Conservation (phyloP, 441 rosid genomes). For the Manihot esculenta region DNA sequence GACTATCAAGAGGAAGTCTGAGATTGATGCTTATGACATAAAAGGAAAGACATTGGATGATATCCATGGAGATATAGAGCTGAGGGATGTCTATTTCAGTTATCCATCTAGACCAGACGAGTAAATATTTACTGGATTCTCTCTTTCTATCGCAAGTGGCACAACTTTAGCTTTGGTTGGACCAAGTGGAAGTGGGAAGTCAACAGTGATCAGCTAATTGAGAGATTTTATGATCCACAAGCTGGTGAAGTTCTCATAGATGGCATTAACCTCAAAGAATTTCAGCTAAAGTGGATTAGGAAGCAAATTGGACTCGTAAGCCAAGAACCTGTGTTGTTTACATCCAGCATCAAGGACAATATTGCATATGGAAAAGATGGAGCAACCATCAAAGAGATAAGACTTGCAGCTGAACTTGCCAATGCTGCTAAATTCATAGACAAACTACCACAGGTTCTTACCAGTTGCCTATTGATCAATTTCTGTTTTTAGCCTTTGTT, state of each 20-base stretch:
- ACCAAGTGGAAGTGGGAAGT: constrained; percentile 88
- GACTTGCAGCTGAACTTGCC: constrained; percentile 63
- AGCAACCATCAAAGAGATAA: constrained; percentile 63
- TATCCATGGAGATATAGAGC: constrained; percentile 57
- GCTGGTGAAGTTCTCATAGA: constrained; percentile 70
- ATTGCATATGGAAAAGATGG: constrained; percentile 68
- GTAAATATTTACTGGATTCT: constrained; percentile 67
- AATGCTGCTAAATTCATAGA: constrained; percentile 78
- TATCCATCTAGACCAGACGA: constrained; percentile 74
- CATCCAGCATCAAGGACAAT: constrained; percentile 66
- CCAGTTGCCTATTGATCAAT: background rate
- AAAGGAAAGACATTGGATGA: constrained; percentile 48
- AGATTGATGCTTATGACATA: constrained; percentile 61
- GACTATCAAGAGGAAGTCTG: constrained; percentile 64
- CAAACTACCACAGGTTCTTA: constrained; percentile 67
- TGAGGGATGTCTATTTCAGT: constrained; percentile 57
- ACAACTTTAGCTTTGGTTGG: constrained; percentile 76
- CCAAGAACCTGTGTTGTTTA: constrained; percentile 78
- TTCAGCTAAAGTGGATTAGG: constrained; percentile 75
- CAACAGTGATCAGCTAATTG: constrained; percentile 70
- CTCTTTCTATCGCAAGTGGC: constrained; percentile 55
- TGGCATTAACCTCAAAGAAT: constrained; percentile 59
- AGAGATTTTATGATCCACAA: constrained; percentile 78
- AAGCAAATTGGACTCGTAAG: constrained; percentile 75
- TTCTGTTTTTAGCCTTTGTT: too few species aligned